Percentiles rank a stretch among this genome's conserved stretches.
Conservation (phyloP, 2,329 filamentous ascomycete species). For the Alternaria gansuensis region DNA sequence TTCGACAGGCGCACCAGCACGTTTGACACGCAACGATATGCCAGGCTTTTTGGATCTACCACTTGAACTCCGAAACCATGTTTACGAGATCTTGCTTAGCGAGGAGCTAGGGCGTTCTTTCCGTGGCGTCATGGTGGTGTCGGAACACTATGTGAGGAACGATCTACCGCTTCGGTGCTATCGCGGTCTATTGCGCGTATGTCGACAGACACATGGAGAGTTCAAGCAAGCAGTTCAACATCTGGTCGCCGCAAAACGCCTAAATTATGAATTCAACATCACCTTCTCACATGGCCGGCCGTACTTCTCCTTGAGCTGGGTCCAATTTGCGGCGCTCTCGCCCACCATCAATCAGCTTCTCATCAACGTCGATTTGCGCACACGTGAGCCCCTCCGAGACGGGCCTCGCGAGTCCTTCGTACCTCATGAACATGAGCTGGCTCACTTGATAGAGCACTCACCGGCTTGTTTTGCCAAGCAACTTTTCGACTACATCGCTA, state of each 20-base stretch:
- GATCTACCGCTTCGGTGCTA: constrained; percentile 42
- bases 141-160: constrained; percentile 39
- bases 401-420: constrained; percentile 21
- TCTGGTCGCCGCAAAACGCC: constrained; percentile 35
- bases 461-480: constrained; percentile 41
- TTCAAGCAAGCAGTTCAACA: constrained; percentile 44
- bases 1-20: constrained; percentile 18
- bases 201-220: constrained; percentile 37
- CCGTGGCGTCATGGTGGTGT: constrained; percentile 45
- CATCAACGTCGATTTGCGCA: constrained; percentile 44
- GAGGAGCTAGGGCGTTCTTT: constrained; percentile 35
- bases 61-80: constrained; percentile 41
- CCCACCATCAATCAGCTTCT: constrained; percentile 40
- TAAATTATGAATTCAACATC: constrained; percentile 41
- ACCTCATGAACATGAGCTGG: constrained; percentile 39
- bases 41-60: constrained; percentile 44
- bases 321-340: constrained; percentile 40
- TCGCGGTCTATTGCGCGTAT: constrained; percentile 38
- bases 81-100: constrained; percentile 40
- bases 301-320: constrained; percentile 44
- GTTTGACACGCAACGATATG: constrained; percentile 29
- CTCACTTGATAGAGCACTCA: constrained; percentile 38
- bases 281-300: constrained; percentile 48
- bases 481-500: constrained; percentile 46
- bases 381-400: constrained; percentile 38